Evolutionary conservation across 83 land plant genomes (phyloP).

Genomic region (Picea abies): DNA sequence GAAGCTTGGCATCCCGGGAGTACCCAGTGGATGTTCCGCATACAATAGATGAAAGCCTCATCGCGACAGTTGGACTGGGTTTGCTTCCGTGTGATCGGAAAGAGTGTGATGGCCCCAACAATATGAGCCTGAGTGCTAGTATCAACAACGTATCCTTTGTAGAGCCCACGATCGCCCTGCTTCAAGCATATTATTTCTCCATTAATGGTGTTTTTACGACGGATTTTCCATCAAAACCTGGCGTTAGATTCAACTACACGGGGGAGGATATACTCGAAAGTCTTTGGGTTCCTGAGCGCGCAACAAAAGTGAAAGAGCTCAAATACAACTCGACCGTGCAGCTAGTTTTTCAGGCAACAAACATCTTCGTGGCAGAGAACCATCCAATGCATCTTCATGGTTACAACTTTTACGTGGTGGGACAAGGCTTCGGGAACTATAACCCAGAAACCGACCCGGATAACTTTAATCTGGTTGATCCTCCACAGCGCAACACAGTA

Average conservation of each 20-base stretch:
- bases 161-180: slow-evolving; percentile 9
- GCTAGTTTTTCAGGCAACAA: slow-evolving; percentile 62
- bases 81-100: slow-evolving; percentile 1
- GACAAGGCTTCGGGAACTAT: slow-evolving; percentile 61
- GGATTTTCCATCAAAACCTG: slow-evolving; percentile 22
- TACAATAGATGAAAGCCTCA: slow-evolving; percentile 16
- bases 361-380: slow-evolving; percentile 33
- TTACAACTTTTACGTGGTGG: slow-evolving; percentile 56
- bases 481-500: slow-evolving; percentile 51
- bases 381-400: slow-evolving; percentile 78
- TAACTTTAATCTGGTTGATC: slow-evolving; percentile 55
- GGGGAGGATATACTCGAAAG: not conserved
- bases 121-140: slow-evolving; percentile 4
- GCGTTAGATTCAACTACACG: slow-evolving; percentile 18
- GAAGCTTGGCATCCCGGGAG: slow-evolving; percentile 22
- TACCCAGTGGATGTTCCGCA: slow-evolving; percentile 22
- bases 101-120: slow-evolving; percentile 11
- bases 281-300: slow-evolving; percentile 4
- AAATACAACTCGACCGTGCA: slow-evolving; percentile 38
- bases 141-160: slow-evolving; percentile 31
- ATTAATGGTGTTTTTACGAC: slow-evolving; percentile 14
- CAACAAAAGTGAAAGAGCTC: slow-evolving; percentile 34
- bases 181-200: slow-evolving; percentile 13
- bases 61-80: slow-evolving; percentile 24
- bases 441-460: slow-evolving; percentile 35